phyloP scores from a whole-genome alignment of 345 rosid genomes.

The Camelina neglecta region DNA sequence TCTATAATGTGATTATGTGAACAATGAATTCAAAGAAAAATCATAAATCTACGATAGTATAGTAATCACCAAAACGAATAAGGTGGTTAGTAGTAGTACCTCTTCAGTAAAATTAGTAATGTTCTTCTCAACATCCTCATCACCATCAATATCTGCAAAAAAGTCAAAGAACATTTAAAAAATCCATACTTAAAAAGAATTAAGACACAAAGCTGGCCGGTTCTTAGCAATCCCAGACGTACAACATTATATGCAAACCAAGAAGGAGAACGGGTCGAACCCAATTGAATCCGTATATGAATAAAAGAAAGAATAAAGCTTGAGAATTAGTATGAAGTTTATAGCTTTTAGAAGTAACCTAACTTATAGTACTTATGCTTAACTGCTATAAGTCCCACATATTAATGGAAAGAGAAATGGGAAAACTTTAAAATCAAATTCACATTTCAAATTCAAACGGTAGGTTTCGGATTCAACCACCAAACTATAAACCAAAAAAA shows the following conservation, averaged over 20 bases:
- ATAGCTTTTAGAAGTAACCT: slow-evolving; percentile 21
- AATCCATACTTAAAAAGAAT: background rate
- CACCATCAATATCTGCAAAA: slow-evolving; percentile 56
- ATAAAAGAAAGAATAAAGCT: background rate
- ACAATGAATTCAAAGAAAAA: background rate
- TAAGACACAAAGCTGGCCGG: slow-evolving; percentile 9
- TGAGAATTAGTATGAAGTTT: background rate
- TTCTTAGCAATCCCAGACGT: background rate
- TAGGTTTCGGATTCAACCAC: slow-evolving; percentile 16
- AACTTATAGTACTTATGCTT: background rate
- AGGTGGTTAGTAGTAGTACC: slow-evolving; percentile 49
- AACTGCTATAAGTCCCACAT: slow-evolving; percentile 31
- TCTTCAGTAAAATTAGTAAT: slow-evolving; percentile 45
- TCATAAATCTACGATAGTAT: background rate
- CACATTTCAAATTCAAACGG: slow-evolving; percentile 21
- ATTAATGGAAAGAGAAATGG: slow-evolving; percentile 20
- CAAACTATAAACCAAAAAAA: background rate
- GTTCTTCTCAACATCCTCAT: slow-evolving; percentile 50
- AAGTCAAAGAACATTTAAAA: slow-evolving; percentile 16
- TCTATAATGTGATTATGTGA: background rate
- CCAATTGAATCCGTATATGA: slow-evolving; percentile 10
- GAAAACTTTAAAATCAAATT: slow-evolving; percentile 19
- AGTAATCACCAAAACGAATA: slow-evolving; percentile 12
- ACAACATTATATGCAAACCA: slow-evolving; percentile 1
- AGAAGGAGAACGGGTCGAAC: slow-evolving; percentile 1